Base-by-base conservation (phyloP, 192 early-diverging fungal species). In the Rhizophagus clarus region DNA sequence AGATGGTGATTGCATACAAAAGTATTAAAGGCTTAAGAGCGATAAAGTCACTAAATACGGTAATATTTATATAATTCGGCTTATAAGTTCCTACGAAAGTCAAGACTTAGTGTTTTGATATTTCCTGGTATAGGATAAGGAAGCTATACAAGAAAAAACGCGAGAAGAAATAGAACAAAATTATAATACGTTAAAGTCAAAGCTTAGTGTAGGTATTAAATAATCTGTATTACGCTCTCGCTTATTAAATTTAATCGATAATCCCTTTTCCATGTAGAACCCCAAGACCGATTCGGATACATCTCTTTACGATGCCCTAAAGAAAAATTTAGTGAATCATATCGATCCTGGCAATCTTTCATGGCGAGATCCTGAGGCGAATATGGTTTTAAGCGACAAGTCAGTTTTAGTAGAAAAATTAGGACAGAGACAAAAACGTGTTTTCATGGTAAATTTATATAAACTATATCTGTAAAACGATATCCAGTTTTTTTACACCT, bases 51-150 rank as follows among this genome's bases (percentile, higher is more conserved):
- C 29, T 67, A 31, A 67, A 67, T 67, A 67, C 14, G 66, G 66
- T 67, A 67, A 67, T 67, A 34, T 67, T 67, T 67, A 67, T 67
- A 67, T 29, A 17, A 67, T 37, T 67, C 2, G 10, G 26, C 15
- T 32, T 29, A 67, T 2, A 32, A 11, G 9, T 42, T 42, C 32
- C 31, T 31, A 67, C 86, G 84, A 26, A 85, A 85, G 11, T 86
- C 83, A 66, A 87, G 86, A 22, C 93, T 93, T 63, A 87, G 85
- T 74, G 8, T 31, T 4, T 31, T 15, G 15, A 31, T 67, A 67
- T 31, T 67, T 67, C 5, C 11, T 67, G 9, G 4, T 67, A 67
- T 67, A 67, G 66, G 66, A 67, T 67, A 67, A 32, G 29, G 66
- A 67, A 31, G 15, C 2, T 32, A 67, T 29, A 2, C 15, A 24